Conservation (phyloP, 2,329 filamentous ascomycete species). For the Sclerotinia nivalis region DNA sequence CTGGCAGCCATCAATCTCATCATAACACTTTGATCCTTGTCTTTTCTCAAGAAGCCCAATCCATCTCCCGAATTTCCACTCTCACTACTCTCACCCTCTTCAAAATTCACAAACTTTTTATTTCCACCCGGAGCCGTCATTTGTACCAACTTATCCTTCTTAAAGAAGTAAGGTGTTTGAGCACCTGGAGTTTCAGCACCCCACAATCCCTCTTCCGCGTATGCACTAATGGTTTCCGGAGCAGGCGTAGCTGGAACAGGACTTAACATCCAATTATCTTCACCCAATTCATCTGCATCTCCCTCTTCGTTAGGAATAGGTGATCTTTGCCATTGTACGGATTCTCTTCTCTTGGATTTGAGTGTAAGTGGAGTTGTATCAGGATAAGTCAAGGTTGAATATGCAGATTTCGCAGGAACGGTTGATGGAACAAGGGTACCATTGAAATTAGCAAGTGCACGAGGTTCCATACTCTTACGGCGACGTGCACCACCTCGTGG, state of each 20-base stretch:
- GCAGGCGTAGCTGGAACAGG: conserved; percentile 40
- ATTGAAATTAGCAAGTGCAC: conserved; percentile 67
- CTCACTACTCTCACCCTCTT: conserved; percentile 23
- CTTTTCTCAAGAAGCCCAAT: conserved; percentile 46
- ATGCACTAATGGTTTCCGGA: conserved; percentile 38
- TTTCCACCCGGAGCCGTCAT: conserved; percentile 32
- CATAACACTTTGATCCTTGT: conserved; percentile 53
- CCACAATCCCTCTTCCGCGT: conserved; percentile 38
- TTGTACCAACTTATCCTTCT: conserved; percentile 39
- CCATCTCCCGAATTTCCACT: background rate
- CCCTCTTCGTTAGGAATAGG: conserved; percentile 29
- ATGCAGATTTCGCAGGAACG: conserved; percentile 36
- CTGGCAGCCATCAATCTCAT: conserved; percentile 64
- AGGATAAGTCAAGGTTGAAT: conserved; percentile 39
- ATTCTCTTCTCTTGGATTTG: conserved; percentile 38
- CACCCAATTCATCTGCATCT: conserved; percentile 28
- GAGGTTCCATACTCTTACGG: conserved; percentile 80
- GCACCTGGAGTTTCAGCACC: conserved; percentile 37
- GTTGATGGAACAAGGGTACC: conserved; percentile 56
- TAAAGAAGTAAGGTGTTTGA: conserved; percentile 40
- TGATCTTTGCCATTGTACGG: conserved; percentile 41
- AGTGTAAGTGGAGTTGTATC: conserved; percentile 37
- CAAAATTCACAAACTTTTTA: conserved; percentile 33
- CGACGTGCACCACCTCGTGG: conserved; percentile 71
- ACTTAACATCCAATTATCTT: conserved; percentile 35